Conservation (phyloP, 352 stramenopile genomes). For the Globisporangium uncinulatum region DNA sequence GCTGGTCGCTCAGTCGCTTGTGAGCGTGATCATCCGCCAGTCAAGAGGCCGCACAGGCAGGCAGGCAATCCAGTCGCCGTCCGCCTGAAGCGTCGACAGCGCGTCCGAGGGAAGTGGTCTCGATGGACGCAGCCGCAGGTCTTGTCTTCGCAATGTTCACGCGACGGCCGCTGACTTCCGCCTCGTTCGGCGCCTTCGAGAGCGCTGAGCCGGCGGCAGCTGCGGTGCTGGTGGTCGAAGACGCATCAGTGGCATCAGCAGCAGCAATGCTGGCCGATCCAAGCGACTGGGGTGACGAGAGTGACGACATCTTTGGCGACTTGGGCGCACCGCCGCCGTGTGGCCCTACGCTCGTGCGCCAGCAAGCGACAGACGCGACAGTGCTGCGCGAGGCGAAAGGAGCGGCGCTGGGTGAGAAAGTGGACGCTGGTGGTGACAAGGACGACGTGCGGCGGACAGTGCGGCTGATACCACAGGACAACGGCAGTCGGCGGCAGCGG, state of each 20-base stretch:
- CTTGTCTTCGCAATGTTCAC: no score
- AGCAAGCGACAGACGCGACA: slow-evolving; percentile 32
- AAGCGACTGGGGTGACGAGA: no score
- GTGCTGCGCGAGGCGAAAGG: slow-evolving; percentile 10
- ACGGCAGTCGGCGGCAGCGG: not conserved
- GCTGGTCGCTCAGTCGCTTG: no score
- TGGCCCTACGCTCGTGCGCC: slow-evolving; percentile 25
- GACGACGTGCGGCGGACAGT: slow-evolving; percentile 1
- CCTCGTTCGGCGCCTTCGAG: no score
- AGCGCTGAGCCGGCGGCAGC: no score
- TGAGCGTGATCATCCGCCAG: no score
- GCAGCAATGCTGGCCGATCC: no score
- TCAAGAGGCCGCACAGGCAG: no score
- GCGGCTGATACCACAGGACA: slow-evolving; percentile 5
- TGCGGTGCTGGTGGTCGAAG: no score
- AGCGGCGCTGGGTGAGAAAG: slow-evolving; percentile 2
- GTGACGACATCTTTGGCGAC: slow-evolving; percentile 5
- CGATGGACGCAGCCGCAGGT: not conserved
- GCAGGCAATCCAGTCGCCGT: not conserved
- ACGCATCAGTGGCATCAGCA: no score
- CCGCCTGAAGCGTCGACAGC: not conserved
- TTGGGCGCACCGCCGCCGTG: slow-evolving; percentile 25
- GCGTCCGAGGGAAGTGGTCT: slow-evolving; percentile 2
- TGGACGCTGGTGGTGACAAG: slow-evolving; percentile 1
- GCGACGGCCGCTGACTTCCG: no score